A percentile compares a stretch with the other conserved stretches of the same genome.
Evolutionary conservation across 192 early-diverging fungal genomes (phyloP).

Genomic region (Coemansia sp.): DNA sequence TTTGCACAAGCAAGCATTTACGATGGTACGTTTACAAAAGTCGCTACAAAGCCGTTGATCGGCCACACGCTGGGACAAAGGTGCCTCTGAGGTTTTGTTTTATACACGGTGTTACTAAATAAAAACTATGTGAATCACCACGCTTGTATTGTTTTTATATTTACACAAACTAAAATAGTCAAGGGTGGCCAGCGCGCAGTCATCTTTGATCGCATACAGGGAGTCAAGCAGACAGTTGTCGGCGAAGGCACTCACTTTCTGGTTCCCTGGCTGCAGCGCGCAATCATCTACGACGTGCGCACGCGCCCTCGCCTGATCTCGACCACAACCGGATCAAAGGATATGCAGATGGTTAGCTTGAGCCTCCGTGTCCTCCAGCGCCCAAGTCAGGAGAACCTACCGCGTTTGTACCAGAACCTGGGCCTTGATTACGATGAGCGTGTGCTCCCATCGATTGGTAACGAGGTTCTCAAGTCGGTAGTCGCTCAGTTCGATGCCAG

Average conservation of each 20-base stretch:
- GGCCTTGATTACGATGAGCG: constrained; percentile 97
- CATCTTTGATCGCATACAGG: constrained; percentile 93
- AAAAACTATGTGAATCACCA: not conserved
- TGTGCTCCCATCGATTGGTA: constrained; percentile 96
- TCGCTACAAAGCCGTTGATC: not conserved
- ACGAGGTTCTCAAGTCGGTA: constrained; percentile 97
- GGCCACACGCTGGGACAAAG: not conserved
- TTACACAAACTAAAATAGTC: constrained; percentile 56
- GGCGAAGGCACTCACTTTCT: constrained; percentile 97
- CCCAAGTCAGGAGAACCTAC: constrained; percentile 74
- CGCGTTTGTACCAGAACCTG: constrained; percentile 84
- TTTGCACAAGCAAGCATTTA: constrained; percentile 86
- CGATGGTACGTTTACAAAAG: constrained; percentile 66
- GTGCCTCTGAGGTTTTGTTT: not conserved
- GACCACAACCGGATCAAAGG: constrained; percentile 98
- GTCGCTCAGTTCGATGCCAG: constrained; percentile 98
- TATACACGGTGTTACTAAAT: not conserved
- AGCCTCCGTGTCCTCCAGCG: constrained; percentile 91
- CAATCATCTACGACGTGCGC: constrained; percentile 89
- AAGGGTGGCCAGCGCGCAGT: constrained; percentile 95
- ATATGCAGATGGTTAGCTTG: constrained; percentile 98
- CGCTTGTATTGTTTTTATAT: not conserved
- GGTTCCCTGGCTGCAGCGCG: constrained; percentile 93
- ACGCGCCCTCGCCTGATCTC: constrained; percentile 96
- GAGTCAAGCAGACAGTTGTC: constrained; percentile 76